Base-by-base conservation (phyloP, 2,329 filamentous ascomycete genomes). In the Ophiostoma angusticollis region DNA sequence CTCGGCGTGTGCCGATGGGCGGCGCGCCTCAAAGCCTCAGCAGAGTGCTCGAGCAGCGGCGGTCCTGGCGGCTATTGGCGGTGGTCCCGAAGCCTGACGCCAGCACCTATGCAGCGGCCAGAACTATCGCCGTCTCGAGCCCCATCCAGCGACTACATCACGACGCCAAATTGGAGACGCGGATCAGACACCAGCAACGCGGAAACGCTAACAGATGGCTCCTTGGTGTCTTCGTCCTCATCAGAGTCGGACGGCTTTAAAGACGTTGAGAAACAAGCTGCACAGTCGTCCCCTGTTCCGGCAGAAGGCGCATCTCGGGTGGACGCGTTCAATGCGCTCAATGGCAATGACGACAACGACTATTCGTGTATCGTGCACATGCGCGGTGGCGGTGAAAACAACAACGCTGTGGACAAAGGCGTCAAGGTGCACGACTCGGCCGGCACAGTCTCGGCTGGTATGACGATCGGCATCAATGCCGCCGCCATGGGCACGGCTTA, bases 401-500 rank as follows among this genome's bases (percentile, higher is more conserved):
- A 18, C 23, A 22, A 17, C 2, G 11, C 12, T 21, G 24, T 5
- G 21, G 11, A 4, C 23, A 9, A 6, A 13, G 11, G 12, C 9
- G 16, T 16, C 33, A 8, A 16, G 5, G 19, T 12, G 5, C 5
- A 7, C 3, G 54, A 56, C 14, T 57, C 60, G 38, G 52, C 62
- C 0, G 41, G 52, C 2, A 64, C 58, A 0, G 61, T 74, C 2
- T 69, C 68, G 1, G 58, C 64, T 0, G 72, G 71, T 25, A 60
- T 70, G 25, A 60, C 68, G 0, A 61, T 74, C 35, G 72, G 72
- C 3, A 65, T 74, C 56, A 76, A 75, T 45, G 69, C 69, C 1
- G 70, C 70, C 0, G 72, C 72, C 4, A 73, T 76, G 69, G 72
- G 72, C 3, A 71, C 72, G 0, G 63, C 71, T 0, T 69, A 72